A percentile compares a stretch with the other conserved stretches of the same genome.
Conservation (phyloP, 306 rosid species). For the Lathyrus sativus region DNA sequence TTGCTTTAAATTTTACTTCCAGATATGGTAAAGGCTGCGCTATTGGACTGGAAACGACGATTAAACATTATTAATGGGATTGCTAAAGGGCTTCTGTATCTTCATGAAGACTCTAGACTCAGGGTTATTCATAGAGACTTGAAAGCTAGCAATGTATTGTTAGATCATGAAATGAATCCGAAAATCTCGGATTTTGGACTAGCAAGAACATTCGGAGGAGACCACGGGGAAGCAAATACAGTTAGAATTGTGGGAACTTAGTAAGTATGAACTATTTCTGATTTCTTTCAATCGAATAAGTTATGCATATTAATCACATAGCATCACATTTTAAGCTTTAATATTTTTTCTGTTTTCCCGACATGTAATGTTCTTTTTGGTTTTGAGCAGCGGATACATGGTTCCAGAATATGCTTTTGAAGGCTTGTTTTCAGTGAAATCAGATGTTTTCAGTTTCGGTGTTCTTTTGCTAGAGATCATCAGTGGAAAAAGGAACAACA, state of each 20-base stretch:
- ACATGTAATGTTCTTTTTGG: background rate
- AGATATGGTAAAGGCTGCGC: constrained; percentile 41
- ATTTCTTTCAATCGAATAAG: background rate
- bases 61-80: constrained; percentile 48
- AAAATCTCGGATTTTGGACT: constrained; percentile 62
- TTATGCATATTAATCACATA: background rate
- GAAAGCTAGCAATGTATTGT: constrained; percentile 51
- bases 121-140: constrained; percentile 59
- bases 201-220: constrained; percentile 48
- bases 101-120: constrained; percentile 57
- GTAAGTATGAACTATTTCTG: constrained; percentile 42
- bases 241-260: constrained; percentile 53
- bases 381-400: constrained; percentile 55
- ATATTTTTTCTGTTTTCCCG: too few species aligned
- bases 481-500: constrained; percentile 40
- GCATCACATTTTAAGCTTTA: too few species aligned
- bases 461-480: constrained; percentile 52
- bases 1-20: constrained; percentile 7
- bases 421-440: constrained; percentile 48
- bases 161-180: constrained; percentile 51
- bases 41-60: constrained; percentile 44
- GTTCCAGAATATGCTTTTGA: constrained; percentile 56
- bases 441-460: constrained; percentile 53
- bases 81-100: constrained; percentile 54
- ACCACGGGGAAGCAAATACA: constrained; percentile 43